Base-by-base conservation (phyloP, 331 rosid genomes). In the Pyrus hybrid region DNA sequence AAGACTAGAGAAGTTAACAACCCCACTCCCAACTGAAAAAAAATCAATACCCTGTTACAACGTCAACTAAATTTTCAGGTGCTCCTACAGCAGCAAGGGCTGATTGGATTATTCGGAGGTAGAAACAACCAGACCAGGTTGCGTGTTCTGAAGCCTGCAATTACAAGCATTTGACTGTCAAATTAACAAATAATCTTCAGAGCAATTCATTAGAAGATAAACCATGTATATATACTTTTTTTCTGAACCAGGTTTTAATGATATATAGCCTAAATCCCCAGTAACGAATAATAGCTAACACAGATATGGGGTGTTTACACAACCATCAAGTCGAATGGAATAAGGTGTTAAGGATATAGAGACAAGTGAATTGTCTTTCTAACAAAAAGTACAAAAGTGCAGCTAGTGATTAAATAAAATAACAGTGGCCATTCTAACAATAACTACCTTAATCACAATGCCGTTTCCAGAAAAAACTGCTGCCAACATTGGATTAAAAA, bases 61-160 rank as follows among this genome's bases (percentile, higher is more conserved):
- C 84, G 35, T 93, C 96, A 83, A 93, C 98, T 80, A 93, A 83
- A 81, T 91, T 92, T 77, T 93, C 98, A 18, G 98, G 98, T 77
- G 98, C 98, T 63, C 98, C 98, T 63, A 93, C 92, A 17, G 96
- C 98, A 79, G 96, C 89, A 79, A 93, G 96, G 62, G 96, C 98
- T 65, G 98, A 91, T 74, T 93, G 98, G 71, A 93, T 93, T 81
- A 93, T 93, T 76, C 87, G 90, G 68, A 83, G 81, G 81, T 88
- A 94, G 85, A 92, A 94, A 85, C 99, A 92, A 75, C 99, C 99
- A 73, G 99, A 95, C 99, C 99, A 93, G 82, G 95, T 93, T 85
- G 98, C 98, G 84, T 93, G 93, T 80, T 93, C 98, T 35, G 98
- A 93, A 71, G 91, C 90, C 98, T 93, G 79, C 71, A 79, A 67